These are phyloP conservation scores for Clohesyomyces aquaticus DNA, from an alignment of 495 filamentous ascomycete species.

Conservation along the genomic window DNA sequence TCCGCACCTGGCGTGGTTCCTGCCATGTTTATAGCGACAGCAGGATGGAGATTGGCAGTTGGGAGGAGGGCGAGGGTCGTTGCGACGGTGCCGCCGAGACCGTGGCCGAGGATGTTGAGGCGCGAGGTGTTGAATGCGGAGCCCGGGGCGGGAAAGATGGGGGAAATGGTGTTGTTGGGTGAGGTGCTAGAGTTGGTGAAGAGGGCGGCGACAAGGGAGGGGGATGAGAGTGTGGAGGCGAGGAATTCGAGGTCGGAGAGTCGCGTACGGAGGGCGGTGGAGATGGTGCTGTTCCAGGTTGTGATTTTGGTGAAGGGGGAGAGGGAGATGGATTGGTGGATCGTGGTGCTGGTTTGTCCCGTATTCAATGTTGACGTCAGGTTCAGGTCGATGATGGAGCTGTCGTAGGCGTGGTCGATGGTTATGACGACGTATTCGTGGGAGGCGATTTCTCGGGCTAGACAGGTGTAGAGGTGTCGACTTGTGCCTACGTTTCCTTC, in stretches of 20 bases:
- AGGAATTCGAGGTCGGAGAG: constrained; percentile 10
- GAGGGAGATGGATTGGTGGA: background rate
- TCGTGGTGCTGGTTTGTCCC: background rate
- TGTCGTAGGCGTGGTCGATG: constrained; percentile 16
- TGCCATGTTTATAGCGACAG: constrained; percentile 8
- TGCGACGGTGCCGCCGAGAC: constrained; percentile 14
- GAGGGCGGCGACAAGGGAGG: background rate
- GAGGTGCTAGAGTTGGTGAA: background rate
- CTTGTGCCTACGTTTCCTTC: constrained; percentile 65
- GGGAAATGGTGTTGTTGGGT: background rate
- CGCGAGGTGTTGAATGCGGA: constrained; percentile 6
- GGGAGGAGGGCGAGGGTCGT: background rate
- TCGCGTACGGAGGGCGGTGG: constrained; percentile 3
- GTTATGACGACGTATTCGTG: constrained; percentile 7
- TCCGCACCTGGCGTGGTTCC: background rate
- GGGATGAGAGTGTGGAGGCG: background rate
- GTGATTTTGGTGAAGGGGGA: constrained; percentile 6
- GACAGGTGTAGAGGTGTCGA: constrained; percentile 32
- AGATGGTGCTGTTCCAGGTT: constrained; percentile 1
- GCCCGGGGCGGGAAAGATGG: no score
- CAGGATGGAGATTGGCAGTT: background rate
- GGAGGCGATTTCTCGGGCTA: constrained; percentile 5
- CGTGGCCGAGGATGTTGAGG: constrained; percentile 1
- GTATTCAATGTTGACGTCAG: background rate
- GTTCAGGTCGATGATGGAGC: constrained; percentile 11